Evolutionary conservation across 2,329 filamentous ascomycete genomes (phyloP).

Genomic region (Xylaria sp.): DNA sequence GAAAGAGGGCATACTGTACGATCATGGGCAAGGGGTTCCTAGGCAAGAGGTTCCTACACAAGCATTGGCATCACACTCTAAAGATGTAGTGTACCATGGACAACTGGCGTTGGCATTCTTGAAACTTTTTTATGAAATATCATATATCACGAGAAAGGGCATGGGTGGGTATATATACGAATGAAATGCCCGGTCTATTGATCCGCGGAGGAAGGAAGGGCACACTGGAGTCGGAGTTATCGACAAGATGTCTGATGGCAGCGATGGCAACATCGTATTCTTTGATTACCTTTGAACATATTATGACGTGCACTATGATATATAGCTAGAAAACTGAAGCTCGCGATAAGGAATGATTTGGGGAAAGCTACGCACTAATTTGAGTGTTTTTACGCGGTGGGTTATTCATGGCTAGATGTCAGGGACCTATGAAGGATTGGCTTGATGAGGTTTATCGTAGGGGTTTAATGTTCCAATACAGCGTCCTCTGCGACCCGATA

Average conservation of each 20-base stretch:
- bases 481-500: neutral
- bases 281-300: slow-evolving; percentile 1
- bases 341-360: neutral
- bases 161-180: slow-evolving; percentile 14
- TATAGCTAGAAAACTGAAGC: neutral
- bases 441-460: neutral
- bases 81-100: slow-evolving; percentile 14
- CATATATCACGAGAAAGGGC: neutral
- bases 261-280: neutral
- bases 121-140: slow-evolving; percentile 1
- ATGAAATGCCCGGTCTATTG: neutral
- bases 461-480: slow-evolving; percentile 3
- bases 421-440: neutral
- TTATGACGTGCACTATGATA: slow-evolving; percentile 8
- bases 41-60: slow-evolving; percentile 2
- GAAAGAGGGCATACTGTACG: slow-evolving; percentile 10
- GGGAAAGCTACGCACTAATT: neutral
- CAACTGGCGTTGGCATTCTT: slow-evolving; percentile 20
- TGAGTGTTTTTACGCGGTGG: neutral
- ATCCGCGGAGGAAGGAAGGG: neutral
- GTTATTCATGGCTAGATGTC: neutral
- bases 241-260: slow-evolving; percentile 2
- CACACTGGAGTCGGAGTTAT: slow-evolving; percentile 2
- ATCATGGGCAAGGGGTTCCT: neutral
- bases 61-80: slow-evolving; percentile 18